Base-by-base conservation (phyloP, 2,329 filamentous ascomycete genomes). In the Fusarium sp. region DNA sequence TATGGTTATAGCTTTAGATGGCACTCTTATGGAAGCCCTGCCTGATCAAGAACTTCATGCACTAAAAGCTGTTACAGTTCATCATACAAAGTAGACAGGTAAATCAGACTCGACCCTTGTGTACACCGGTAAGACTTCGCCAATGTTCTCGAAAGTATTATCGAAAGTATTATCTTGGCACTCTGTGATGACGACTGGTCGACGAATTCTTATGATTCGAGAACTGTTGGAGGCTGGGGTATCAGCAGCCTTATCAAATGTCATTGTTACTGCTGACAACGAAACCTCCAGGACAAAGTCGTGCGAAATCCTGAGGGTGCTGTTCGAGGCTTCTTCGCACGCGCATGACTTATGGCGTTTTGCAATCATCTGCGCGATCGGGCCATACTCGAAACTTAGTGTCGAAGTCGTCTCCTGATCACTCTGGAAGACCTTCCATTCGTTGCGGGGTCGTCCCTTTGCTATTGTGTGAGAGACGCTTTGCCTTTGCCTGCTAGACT, bases 101-200 rank as follows among this genome's bases (percentile, higher is more conserved):
- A 41, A 22, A 22, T 41, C 39, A 41, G 20, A 41, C 22, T 41
- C 39, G 1, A 3, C 22, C 39, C 20, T 22, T 1, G 39, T 41
- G 22, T 41, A 41, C 1, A 3, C 20, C 13, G 39, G 39, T 8
- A 41, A 14, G 13, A 13, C 13, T 9, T 41, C 39, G 39, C 39
- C 39, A 13, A 41, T 7, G 39, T 41, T 41, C 39, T 41, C 20
- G 0, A 41, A 41, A 9, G 7, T 13, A 41, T 41, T 41, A 4
- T 41, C 20, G 0, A 2, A 22, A 1, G 13, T 6, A 41, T 41
- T 6, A 41, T 41, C 39, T 6, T 22, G 13, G 1, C 39, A 1
- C 20, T 41, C 39, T 41, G 39, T 41, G 4, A 41, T 13, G 20
- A 41, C 22, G 20, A 41, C 39, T 3, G 39, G 39, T 6, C 39